Base-by-base conservation (phyloP, 148 eudicot genomes). In the Rhododendron ovatum region DNA sequence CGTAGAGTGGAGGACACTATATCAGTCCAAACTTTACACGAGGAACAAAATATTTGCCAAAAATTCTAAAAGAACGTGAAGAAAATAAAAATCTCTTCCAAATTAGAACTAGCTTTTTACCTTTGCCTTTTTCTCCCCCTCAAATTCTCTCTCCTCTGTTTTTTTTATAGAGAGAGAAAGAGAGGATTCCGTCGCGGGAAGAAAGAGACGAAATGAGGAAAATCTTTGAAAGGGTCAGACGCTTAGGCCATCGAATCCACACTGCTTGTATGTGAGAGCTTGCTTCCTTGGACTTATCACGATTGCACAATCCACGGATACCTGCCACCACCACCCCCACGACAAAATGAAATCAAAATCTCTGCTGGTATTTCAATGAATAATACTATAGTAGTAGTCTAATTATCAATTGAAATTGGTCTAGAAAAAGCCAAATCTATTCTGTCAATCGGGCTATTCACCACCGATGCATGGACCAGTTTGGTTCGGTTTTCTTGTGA, bases 231-330 rank as follows among this genome's bases (percentile, higher is more conserved):
- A 11, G 51, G 74, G 77, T 95, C 92, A 96, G 65, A 96, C 94
- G 85, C 92, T 93, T 3, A 96, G 82, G 1, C 99, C 99, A 89
- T 93, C 97, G 53, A 96, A 93, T 18, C 99, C 99, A 81, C 99
- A 96, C 84, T 93, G 98, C 90, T 96, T 96, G 90, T 91, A 88
- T 10, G 93, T 94, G 28, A 96, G 91, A 73, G 93, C 50, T 80
- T 96, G 96, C 86, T 92, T 96, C 82, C 88, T 92, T 45, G 99
- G 99, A 84, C 98, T 96, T 51, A 96, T 93, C 82, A 92, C 98
- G 76, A 95, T 93, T 6, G 90, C 90, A 80, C 99, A 96, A 88
- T 94, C 96, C 78, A 96, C 93, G 7, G 98, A 94, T 57, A 93
- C 99, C 96, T 94, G 93, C 80, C 81, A 80, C 80, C 80, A 2